Percentiles rank a stretch among this genome's conserved stretches.
Conservation (phyloP, 106 monocot genomes). For the Dioscorea dumetorum region DNA sequence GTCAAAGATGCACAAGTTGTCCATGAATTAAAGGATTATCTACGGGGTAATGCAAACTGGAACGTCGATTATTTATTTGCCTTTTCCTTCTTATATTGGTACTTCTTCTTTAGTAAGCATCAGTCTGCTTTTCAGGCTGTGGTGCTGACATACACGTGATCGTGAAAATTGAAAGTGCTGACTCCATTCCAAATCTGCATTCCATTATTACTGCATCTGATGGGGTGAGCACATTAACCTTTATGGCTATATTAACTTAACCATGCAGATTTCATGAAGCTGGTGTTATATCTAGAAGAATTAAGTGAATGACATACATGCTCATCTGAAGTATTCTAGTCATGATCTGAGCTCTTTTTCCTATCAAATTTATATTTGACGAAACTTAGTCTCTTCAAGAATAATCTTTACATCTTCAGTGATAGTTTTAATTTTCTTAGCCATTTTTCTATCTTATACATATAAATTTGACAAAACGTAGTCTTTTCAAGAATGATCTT, state of each 20-base stretch:
- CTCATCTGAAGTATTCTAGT: no score
- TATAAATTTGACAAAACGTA: no score
- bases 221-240: slow-evolving; percentile 53
- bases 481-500: no score
- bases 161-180: slow-evolving; percentile 99
- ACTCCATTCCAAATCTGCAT: slow-evolving; percentile 93
- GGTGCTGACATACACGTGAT: slow-evolving; percentile 93
- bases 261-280: no score
- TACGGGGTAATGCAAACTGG: slow-evolving; percentile 39
- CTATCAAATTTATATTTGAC: no score
- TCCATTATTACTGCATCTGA: slow-evolving; percentile 97
- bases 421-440: no score
- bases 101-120: not conserved
- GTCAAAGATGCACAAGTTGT: slow-evolving; percentile 99
- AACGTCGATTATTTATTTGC: not conserved
- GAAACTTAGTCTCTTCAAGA: no score
- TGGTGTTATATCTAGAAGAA: no score
- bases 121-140: slow-evolving; percentile 35
- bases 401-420: no score
- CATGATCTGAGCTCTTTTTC: no score
- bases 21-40: slow-evolving; percentile 91
- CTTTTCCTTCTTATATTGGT: not conserved
- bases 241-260: not conserved
- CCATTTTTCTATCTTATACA: no score
- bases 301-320: no score